Conservation (phyloP, 768 basidiomycete genomes). For the Phanerochaete carnosa region DNA sequence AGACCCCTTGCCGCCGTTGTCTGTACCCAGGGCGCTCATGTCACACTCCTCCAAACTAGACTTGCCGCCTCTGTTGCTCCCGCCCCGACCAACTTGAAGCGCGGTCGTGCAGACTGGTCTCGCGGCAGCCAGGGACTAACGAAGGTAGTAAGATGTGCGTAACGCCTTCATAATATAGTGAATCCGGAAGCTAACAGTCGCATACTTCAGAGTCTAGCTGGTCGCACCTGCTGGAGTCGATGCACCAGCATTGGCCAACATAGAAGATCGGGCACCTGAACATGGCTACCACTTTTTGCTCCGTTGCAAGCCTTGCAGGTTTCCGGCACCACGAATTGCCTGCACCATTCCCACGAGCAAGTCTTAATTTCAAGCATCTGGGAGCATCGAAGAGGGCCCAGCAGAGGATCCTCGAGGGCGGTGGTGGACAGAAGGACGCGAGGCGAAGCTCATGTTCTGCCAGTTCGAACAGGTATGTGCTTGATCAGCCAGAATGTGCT, state of each 20-base stretch:
- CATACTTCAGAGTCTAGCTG: conserved; percentile 67
- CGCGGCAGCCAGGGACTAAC: conserved; percentile 60
- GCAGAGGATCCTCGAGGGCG: conserved; percentile 78
- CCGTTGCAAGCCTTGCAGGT: conserved; percentile 92
- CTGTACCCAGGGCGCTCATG: conserved; percentile 68
- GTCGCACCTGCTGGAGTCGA: conserved; percentile 94
- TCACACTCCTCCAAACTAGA: conserved; percentile 77
- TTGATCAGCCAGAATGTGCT: background rate
- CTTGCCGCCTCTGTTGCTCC: conserved; percentile 82
- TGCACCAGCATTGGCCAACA: conserved; percentile 80
- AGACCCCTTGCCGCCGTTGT: conserved; percentile 66
- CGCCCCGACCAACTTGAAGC: conserved; percentile 94
- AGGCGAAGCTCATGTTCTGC: conserved; percentile 79
- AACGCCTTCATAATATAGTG: background rate
- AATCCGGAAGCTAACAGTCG: background rate
- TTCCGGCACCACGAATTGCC: conserved; percentile 89
- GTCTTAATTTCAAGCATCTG: conserved; percentile 93
- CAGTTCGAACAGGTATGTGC: conserved; percentile 84
- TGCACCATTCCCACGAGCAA: conserved; percentile 91
- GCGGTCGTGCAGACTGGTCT: conserved; percentile 83
- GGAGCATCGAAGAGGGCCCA: conserved; percentile 80
- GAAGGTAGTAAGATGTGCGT: conserved; percentile 76
- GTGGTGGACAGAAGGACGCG: conserved; percentile 52
- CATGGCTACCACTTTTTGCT: conserved; percentile 78
- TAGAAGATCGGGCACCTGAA: conserved; percentile 84